phyloP scores from a whole-genome alignment of 2,329 filamentous ascomycete species.

The Claviceps purpurea region DNA sequence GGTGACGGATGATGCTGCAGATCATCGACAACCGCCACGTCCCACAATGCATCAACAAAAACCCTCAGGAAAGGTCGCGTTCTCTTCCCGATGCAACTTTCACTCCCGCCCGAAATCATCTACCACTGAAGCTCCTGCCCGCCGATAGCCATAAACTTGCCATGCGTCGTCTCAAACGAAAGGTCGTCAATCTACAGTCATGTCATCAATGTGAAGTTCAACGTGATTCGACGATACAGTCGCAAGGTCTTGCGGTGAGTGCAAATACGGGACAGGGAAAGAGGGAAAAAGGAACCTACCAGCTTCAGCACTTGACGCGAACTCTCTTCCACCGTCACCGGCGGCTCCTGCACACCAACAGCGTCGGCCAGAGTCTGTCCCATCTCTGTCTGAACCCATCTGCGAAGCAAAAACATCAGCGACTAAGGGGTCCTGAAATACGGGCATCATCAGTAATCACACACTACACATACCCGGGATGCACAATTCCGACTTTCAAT shows the following conservation, averaged over 20 bases:
- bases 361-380: slow-evolving; percentile 5
- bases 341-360: slow-evolving; percentile 6
- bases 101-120: neutral
- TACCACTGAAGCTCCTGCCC: slow-evolving; percentile 8
- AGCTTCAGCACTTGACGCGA: slow-evolving; percentile 4
- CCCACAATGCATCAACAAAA: too few relatives aligned
- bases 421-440: neutral
- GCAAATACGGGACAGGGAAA: too few relatives aligned
- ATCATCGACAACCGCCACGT: too few relatives aligned
- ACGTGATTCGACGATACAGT: too few relatives aligned
- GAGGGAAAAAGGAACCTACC: slow-evolving; percentile 1
- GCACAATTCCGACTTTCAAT: slow-evolving; percentile 18
- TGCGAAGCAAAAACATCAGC: neutral
- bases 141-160: slow-evolving; percentile 6
- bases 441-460: neutral
- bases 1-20: too few relatives aligned
- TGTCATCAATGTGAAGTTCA: neutral
- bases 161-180: slow-evolving; percentile 7
- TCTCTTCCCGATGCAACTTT: too few relatives aligned
- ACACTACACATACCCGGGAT: slow-evolving; percentile 15
- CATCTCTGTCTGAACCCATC: slow-evolving; percentile 9
- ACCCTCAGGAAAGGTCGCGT: too few relatives aligned
- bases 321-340: slow-evolving; percentile 5
- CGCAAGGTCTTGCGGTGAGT: too few relatives aligned
- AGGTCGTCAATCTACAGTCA: slow-evolving; percentile 6